Percentiles rank a stretch among this genome's conserved stretches.
phyloP scores from a whole-genome alignment of 495 filamentous ascomycete species.

The Penicillium goetzii region DNA sequence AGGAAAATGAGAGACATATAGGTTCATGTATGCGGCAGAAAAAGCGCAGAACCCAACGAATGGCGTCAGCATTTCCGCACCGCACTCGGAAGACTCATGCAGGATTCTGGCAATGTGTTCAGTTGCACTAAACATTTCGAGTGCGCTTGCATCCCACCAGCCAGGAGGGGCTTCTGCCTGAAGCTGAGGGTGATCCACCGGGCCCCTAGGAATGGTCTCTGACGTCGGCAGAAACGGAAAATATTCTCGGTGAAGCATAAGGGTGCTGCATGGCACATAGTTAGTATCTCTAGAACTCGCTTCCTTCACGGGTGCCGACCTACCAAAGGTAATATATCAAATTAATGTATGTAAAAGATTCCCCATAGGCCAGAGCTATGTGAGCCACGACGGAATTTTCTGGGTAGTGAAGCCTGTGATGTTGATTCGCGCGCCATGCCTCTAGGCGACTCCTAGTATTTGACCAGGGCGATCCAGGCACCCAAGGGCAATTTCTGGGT shows the following conservation, averaged over 20 bases:
- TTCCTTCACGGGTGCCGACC: not conserved
- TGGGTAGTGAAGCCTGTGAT: constrained; percentile 28
- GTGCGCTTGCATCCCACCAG: constrained; percentile 31
- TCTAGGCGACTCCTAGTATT: constrained; percentile 20
- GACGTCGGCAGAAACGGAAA: constrained; percentile 29
- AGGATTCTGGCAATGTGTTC: constrained; percentile 25
- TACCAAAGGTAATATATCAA: constrained; percentile 30
- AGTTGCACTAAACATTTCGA: constrained; percentile 25
- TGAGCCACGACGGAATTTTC: constrained; percentile 25
- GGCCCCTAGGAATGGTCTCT: constrained; percentile 22
- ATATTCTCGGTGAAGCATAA: constrained; percentile 34
- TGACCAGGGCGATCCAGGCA: constrained; percentile 25
- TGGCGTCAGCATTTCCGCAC: constrained; percentile 22
- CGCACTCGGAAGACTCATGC: constrained; percentile 26
- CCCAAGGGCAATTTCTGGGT: constrained; percentile 30
- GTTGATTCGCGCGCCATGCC: constrained; percentile 28
- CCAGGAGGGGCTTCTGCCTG: constrained; percentile 23
- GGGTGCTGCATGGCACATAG: constrained; percentile 10
- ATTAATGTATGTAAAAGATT: constrained; percentile 34
- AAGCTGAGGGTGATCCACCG: constrained; percentile 28
- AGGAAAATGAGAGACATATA: constrained; percentile 28
- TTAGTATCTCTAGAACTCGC: not conserved
- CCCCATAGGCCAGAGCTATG: constrained; percentile 25
- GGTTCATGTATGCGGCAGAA: constrained; percentile 32
- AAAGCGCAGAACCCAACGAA: constrained; percentile 36